These are phyloP conservation scores for Rubia yunnanensis DNA, from an alignment of 257 asterid genomes.

Conservation along the genomic window DNA sequence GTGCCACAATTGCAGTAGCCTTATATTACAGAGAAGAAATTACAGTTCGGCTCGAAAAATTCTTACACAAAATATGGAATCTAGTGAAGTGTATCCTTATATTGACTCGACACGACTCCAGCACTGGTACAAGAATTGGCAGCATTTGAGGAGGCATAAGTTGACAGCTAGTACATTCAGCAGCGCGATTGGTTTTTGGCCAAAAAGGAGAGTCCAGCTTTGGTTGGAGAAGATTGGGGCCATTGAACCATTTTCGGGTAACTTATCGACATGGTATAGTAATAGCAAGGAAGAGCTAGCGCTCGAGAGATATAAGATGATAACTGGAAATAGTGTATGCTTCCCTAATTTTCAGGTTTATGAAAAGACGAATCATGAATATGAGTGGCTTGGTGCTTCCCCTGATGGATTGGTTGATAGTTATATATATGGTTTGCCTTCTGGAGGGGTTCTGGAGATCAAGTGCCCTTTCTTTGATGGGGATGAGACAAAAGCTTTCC, in stretches of 20 bases:
- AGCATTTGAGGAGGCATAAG: slow-evolving; percentile 57
- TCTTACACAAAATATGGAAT: slow-evolving; percentile 12
- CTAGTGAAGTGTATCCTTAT: slow-evolving; percentile 25
- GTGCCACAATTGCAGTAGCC: slow-evolving; percentile 15
- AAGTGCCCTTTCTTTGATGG: slow-evolving; percentile 69
- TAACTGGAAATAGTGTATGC: slow-evolving; percentile 43
- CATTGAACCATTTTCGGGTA: slow-evolving; percentile 63
- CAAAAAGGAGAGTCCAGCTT: slow-evolving; percentile 51
- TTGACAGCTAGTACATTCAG: slow-evolving; percentile 85
- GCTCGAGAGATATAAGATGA: slow-evolving; percentile 52
- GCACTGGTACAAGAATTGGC: slow-evolving; percentile 92
- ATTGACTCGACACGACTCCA: slow-evolving; percentile 32
- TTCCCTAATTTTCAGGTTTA: slow-evolving; percentile 54
- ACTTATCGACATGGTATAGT: slow-evolving; percentile 65
- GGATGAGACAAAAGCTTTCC: slow-evolving; percentile 35
- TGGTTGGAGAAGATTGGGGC: slow-evolving; percentile 87
- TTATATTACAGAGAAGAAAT: slow-evolving; percentile 19
- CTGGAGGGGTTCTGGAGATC: slow-evolving; percentile 63
- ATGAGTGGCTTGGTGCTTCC: slow-evolving; percentile 81
- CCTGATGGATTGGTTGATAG: slow-evolving; percentile 62
- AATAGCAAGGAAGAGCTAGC: slow-evolving; percentile 75
- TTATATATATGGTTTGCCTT: slow-evolving; percentile 36
- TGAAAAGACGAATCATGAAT: slow-evolving; percentile 24
- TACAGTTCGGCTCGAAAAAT: slow-evolving; percentile 16
- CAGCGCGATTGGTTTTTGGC: slow-evolving; percentile 75